Conservation (phyloP, 495 filamentous ascomycete genomes). For the Penicillium samsonianum region DNA sequence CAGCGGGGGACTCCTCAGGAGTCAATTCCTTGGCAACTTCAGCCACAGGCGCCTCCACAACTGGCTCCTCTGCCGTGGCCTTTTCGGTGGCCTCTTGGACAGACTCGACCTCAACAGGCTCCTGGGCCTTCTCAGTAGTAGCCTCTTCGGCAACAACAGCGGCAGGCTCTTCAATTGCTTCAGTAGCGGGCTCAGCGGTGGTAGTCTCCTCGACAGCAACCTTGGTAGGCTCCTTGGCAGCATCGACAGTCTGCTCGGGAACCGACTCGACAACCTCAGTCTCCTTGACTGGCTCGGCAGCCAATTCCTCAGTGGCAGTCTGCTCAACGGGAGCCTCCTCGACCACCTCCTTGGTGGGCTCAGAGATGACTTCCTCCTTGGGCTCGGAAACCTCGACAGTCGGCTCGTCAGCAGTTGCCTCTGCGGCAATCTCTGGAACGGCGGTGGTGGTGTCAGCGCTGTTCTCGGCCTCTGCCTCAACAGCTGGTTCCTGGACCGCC, state of each 20-base stretch:
- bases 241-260: neutral
- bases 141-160: conserved; percentile 8
- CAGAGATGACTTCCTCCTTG: conserved; percentile 8
- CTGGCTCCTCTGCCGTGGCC: conserved; percentile 9
- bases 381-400: conserved; percentile 7
- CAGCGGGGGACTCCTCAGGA: conserved; percentile 7
- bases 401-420: neutral
- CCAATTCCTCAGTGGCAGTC: conserved; percentile 6
- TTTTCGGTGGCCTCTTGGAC: conserved; percentile 13
- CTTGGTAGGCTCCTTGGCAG: neutral
- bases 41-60: conserved; percentile 15
- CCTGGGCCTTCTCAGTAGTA: neutral
- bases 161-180: conserved; percentile 4
- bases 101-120: neutral
- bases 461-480: conserved; percentile 12
- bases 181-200: neutral
- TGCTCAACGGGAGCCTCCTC: conserved; percentile 15
- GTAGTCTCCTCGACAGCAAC: neutral
- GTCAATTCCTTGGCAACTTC: conserved; percentile 12
- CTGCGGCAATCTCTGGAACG: conserved; percentile 3
- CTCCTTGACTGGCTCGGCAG: conserved; percentile 8
- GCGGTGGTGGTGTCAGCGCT: conserved; percentile 1
- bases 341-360: conserved; percentile 5
- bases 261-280: neutral
- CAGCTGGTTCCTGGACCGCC: conserved; percentile 11